A percentile compares a stretch with the other conserved stretches of the same genome.
These are phyloP conservation scores for Aspergillus glaucus DNA, from an alignment of 2,329 filamentous ascomycete species.

Conservation along the genomic window DNA sequence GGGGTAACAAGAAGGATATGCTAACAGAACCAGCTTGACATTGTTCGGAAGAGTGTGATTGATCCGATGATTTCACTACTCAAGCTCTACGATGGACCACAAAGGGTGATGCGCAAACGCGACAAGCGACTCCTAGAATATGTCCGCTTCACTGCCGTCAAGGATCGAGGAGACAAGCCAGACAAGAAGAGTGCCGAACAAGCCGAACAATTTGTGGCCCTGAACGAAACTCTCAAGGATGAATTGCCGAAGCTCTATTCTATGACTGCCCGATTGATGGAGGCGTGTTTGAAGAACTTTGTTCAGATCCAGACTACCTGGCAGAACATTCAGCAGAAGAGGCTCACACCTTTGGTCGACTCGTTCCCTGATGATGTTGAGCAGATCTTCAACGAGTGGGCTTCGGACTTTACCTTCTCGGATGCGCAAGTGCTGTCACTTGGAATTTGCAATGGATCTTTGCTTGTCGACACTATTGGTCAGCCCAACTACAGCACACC, in stretches of 20 bases:
- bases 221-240: constrained; percentile 89
- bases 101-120: constrained; percentile 86
- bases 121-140: constrained; percentile 89
- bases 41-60: constrained; percentile 75
- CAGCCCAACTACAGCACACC: constrained; percentile 56
- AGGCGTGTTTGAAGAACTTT: constrained; percentile 75
- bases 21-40: constrained; percentile 40
- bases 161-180: constrained; percentile 73
- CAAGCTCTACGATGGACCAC: constrained; percentile 74
- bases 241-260: constrained; percentile 79
- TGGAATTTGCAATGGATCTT: constrained; percentile 68
- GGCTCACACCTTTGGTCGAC: constrained; percentile 68
- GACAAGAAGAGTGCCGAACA: constrained; percentile 80
- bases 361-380: constrained; percentile 61
- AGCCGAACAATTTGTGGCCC: constrained; percentile 80
- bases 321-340: constrained; percentile 77
- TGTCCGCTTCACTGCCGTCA: constrained; percentile 70
- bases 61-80: constrained; percentile 75
- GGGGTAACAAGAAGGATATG: neutral
- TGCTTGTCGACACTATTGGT: constrained; percentile 55
- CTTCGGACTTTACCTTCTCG: constrained; percentile 68
- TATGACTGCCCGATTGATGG: constrained; percentile 76
- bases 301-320: constrained; percentile 77
- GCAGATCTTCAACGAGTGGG: constrained; percentile 72
- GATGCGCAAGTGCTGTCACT: constrained; percentile 66